Evolutionary conservation across 768 basidiomycete species (phyloP), one percentile per base, ranked within the genome.

Genomic region (Amanita rubescens): DNA sequence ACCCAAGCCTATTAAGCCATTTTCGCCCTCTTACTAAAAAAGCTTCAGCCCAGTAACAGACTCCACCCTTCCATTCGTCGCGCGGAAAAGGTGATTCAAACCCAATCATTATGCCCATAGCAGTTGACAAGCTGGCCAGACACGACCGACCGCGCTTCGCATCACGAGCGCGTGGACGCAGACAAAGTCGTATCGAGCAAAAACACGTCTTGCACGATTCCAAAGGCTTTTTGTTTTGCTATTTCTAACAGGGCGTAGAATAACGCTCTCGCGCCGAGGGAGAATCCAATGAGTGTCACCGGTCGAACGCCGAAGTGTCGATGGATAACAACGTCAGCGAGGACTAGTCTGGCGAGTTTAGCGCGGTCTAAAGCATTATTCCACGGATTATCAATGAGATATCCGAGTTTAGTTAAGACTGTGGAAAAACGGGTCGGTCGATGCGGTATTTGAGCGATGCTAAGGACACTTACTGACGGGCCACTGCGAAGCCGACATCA

Each of bases 381-480:
- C 96, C 96, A 99, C 0, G 96, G 96, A 60, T 99, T 99, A 67
- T 98, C 96, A 60, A 99, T 99, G 15, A 98, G 80, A 63, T 98
- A 99, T 0, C 95, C 94, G 4, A 98, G 78, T 68, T 98, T 98
- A 9, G 95, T 97, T 43, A 98, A 71, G 60, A 97, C 94, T 95
- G 57, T 9, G 15, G 51, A 55, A 45, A 20, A 12, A 30, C 27
- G 52, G 17, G 27, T 30, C 5, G 3, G 27, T 30, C 5, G 27
- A 8, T 8, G 27, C 5, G 27, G 27, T 30, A 30, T 30, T 30
- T 4, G 3, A 30, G 27, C 27, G 38, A 33, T 32, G 51, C 22
- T n/a, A 47, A 59, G 9, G 32, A 42, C 12, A 77, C 94, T 64
- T 58, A 97, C 94, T 87, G 66, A 99, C 87, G 0, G 96, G 96